Base-by-base conservation (phyloP, 2,329 filamentous ascomycete species). In the Ascochyta rabiei region DNA sequence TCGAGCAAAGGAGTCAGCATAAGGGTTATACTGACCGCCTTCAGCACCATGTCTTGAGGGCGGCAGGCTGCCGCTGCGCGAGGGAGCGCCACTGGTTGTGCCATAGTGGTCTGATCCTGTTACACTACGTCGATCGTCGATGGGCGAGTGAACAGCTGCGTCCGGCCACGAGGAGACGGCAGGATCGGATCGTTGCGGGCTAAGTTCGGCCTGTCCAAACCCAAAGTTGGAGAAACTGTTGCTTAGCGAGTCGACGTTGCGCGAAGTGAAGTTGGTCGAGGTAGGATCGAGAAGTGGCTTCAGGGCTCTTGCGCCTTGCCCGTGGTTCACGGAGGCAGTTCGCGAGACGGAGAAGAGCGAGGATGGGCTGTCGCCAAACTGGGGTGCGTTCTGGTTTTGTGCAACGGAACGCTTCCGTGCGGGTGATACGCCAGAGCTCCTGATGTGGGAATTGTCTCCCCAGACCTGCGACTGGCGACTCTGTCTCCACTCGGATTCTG, bases 401-500 rank as follows among this genome's bases (percentile, higher is more conserved):
- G 65, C 73, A 40, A 71, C 61, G 48, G 72, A 75, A 31, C 72
- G 64, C 59, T 74, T 75, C 46, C 76, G 73, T 54, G 68, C 68
- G 6, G 74, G 72, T 30, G 73, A 74, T 21, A 69, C 69, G 31
- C 75, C 76, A 26, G 68, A 67, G 55, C 68, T 73, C 43, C 73
- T 69, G 23, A 60, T 66, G 40, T 75, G 70, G n/a, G 59, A 53
- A 12, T 53, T 61, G 40, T 85, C 83, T 59, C 82, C 83, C 89
- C 89, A 91, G 7, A 46, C 47, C 21, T 51, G 43, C 15, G 84
- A 82, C 33, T 81, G 77, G 59, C 77, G 80, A 46, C 79, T 76
- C 40, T 79, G 78, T 46, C 74, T 75, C 86, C 87, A 90, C 41
- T 90, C 87, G 16, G 84, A 84, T 67, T 91, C 87, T 9, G 89